Base-by-base conservation (phyloP, 768 basidiomycete genomes). In the Hypholoma sublateritium region DNA sequence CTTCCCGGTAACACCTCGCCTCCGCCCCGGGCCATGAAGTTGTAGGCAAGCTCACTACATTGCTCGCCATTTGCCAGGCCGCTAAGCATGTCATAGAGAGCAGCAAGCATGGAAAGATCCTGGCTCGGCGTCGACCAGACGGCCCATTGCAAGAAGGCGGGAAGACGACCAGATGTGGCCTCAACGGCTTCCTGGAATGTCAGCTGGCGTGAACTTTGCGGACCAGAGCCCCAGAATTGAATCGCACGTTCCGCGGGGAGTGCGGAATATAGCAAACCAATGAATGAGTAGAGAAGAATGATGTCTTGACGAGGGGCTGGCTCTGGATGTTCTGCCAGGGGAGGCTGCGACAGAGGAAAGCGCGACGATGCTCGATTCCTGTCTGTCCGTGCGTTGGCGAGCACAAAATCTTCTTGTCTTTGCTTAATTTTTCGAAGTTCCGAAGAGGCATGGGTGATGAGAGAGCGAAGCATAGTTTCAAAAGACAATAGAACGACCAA, bases 351-450 rank as follows among this genome's bases (percentile, higher is more conserved):
- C 5, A 74, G 68, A n/a, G 73, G 65, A 62, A 77, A 79, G n/a
- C 81, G 73, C 6, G 80, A 78, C 36, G 83, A 73, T 48, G 78
- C 72, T 50, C 87, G 77, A 14, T 82, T 77, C 24, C 89, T 79
- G 66, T 88, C 86, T 3, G 83, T 79, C 11, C 89, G 80, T 21
- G 82, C 81, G 59, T 77, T 85, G 0, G 88, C 86, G 43, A 92
- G 77, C 3, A 88, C 78, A 22, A 88, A 70, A 67, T 97, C 94
- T 69, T 96, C 94, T 68, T 97, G 95, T 28, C 88, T 76, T 60
- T 94, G 91, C 65, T 93, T 92, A 68, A 97, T 89, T 69, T 91
- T 91, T 35, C 89, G 82, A 35, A 91, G 77, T 68, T 91, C 89
- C 0, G 90, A 90, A 6, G 88, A 89, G 2, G 90, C 89, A 58